Percentiles rank a stretch among this genome's conserved stretches.
These are phyloP conservation scores for Exophiala spinifera DNA, from an alignment of 2,329 filamentous ascomycete species.

Conservation along the genomic window DNA sequence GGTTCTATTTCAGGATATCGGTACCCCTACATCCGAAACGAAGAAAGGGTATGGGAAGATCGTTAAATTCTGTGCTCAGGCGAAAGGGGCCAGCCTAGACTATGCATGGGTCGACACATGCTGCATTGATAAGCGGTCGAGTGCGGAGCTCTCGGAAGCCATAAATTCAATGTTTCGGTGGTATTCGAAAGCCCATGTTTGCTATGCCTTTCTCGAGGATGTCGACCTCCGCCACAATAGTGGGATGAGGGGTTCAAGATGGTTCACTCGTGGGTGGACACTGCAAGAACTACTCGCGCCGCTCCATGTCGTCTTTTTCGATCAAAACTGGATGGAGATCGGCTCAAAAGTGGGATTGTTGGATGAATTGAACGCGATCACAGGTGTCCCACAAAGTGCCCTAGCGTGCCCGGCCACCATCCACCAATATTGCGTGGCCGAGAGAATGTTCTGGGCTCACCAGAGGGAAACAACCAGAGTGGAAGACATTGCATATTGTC, in stretches of 20 bases:
- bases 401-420: not conserved
- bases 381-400: not conserved
- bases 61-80: not conserved
- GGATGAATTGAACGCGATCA: not conserved
- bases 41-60: not conserved
- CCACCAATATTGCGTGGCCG: slow-evolving; percentile 29
- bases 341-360: not conserved
- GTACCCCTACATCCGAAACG: not conserved
- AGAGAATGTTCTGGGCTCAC: slow-evolving; percentile 44
- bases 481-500: slow-evolving; percentile 47
- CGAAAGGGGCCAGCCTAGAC: not conserved
- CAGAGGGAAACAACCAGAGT: slow-evolving; percentile 33
- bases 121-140: slow-evolving; percentile 29
- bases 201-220: slow-evolving; percentile 24
- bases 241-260: not conserved
- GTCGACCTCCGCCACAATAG: not conserved
- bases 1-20: slow-evolving; percentile 12
- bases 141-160: slow-evolving; percentile 25
- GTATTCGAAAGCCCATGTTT: slow-evolving; percentile 22
- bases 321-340: not conserved
- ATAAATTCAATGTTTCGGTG: slow-evolving; percentile 31
- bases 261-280: not conserved
- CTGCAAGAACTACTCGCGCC: not conserved
- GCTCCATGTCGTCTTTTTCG: not conserved
- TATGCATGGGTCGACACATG: slow-evolving; percentile 30